Evolutionary conservation across 345 rosid species (phyloP).

Genomic region (Melastoma malabathricum): DNA sequence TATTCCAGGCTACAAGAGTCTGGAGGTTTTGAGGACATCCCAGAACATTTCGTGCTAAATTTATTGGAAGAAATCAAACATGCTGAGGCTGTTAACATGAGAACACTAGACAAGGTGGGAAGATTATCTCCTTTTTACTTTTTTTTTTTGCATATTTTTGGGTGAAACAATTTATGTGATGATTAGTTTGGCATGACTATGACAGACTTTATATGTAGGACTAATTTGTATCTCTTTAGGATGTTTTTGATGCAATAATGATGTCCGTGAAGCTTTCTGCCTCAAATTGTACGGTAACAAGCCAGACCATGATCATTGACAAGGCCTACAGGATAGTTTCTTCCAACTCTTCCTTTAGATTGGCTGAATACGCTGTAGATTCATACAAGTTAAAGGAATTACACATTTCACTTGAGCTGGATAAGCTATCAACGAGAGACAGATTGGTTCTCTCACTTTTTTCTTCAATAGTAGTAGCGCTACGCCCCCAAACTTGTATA

Average conservation of each 20-base stretch:
- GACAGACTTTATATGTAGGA: background rate
- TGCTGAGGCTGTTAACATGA: conserved; percentile 16
- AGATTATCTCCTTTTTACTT: background rate
- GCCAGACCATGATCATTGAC: conserved; percentile 50
- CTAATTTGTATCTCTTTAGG: conserved; percentile 25
- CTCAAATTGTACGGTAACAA: conserved; percentile 47
- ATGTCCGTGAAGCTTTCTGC: conserved; percentile 52
- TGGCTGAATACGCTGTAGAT: conserved; percentile 23
- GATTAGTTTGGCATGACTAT: no score
- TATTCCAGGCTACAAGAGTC: conserved; percentile 41
- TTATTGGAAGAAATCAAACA: conserved; percentile 62
- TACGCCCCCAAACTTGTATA: conserved; percentile 39
- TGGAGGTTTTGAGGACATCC: conserved; percentile 44
- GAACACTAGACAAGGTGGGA: conserved; percentile 31
- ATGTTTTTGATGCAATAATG: conserved; percentile 54
- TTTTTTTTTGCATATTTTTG: background rate
- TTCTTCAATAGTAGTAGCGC: conserved; percentile 64
- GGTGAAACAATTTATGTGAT: background rate
- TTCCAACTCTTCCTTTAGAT: conserved; percentile 30
- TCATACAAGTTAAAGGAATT: conserved; percentile 21
- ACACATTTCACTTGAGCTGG: conserved; percentile 13
- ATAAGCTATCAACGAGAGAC: conserved; percentile 35
- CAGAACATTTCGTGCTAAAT: conserved; percentile 36
- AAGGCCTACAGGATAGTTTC: conserved; percentile 45
- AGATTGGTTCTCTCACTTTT: conserved; percentile 57